These are phyloP conservation scores for Eucalyptus lansdowneana DNA, from an alignment of 345 rosid genomes.

Conservation along the genomic window DNA sequence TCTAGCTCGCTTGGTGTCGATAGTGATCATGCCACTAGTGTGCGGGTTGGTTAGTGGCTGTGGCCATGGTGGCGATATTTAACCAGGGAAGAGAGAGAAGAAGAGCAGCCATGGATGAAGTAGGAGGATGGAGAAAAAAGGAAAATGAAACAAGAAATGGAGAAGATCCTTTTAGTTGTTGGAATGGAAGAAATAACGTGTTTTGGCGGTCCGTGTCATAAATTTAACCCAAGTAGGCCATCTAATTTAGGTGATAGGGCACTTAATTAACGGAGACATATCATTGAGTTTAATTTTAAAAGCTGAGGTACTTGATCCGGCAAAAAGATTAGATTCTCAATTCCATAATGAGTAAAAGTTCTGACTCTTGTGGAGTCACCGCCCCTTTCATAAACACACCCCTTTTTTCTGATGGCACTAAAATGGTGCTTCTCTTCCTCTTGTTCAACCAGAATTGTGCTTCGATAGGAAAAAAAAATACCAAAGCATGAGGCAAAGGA, in stretches of 20 bases:
- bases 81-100: not conserved
- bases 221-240: not conserved
- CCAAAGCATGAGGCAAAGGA: not conserved
- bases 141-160: not conserved
- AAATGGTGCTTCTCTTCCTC: not conserved
- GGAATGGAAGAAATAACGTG: not conserved
- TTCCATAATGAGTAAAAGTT: not conserved
- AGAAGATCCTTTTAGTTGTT: not conserved
- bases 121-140: not conserved
- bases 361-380: not conserved
- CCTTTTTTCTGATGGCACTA: not conserved
- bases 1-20: not conserved
- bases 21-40: not conserved
- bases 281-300: not conserved
- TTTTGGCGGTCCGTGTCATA: not conserved
- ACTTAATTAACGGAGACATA: not conserved
- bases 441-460: not conserved
- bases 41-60: not conserved
- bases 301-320: not conserved
- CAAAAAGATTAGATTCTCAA: not conserved
- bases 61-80: not conserved
- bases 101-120: not conserved
- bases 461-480: not conserved
- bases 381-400: accelerated
- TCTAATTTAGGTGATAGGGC: not conserved